Percentiles rank a stretch among this genome's conserved stretches.
Conservation (phyloP, 208 protist genomes). For the Wallacemonas sp. region DNA sequence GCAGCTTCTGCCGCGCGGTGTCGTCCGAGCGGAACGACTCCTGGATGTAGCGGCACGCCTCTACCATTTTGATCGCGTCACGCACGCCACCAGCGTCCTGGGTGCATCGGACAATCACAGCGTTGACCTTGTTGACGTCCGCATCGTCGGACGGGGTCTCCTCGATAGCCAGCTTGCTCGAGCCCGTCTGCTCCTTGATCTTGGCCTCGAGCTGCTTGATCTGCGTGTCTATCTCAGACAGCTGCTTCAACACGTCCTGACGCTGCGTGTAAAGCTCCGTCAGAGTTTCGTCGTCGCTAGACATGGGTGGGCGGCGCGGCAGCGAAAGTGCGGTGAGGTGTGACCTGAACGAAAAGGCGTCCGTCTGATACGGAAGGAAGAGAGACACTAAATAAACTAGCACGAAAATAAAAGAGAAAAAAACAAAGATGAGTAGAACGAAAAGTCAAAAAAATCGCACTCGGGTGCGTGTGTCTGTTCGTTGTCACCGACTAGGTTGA, state of each 20-base stretch:
- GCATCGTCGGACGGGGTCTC: constrained; percentile 33
- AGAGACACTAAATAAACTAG: constrained; percentile 13
- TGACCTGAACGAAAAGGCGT: too few relatives aligned
- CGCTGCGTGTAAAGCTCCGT: constrained; percentile 73
- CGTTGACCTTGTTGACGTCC: constrained; percentile 52
- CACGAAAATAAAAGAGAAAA: constrained; percentile 2
- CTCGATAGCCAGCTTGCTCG: constrained; percentile 32
- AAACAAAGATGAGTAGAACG: too few relatives aligned
- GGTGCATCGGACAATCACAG: constrained; percentile 58
- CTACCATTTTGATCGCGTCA: constrained; percentile 75
- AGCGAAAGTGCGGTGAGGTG: too few relatives aligned
- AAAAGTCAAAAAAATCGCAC: constrained; percentile 11
- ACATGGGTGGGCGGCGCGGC: too few relatives aligned
- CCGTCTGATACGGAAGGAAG: constrained; percentile 13
- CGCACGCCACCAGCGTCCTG: constrained; percentile 66
- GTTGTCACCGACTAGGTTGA: too few relatives aligned
- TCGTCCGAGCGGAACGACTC: constrained; percentile 33
- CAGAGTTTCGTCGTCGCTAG: constrained; percentile 63
- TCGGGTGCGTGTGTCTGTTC: background rate
- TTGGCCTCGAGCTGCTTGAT: constrained; percentile 69
- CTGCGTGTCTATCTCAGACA: constrained; percentile 72
- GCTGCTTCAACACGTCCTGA: constrained; percentile 77
- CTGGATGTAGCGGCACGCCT: constrained; percentile 62
- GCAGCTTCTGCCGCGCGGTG: constrained; percentile 39
- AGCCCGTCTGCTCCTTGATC: constrained; percentile 42